Evolutionary conservation across 805 yeast species (phyloP), one percentile per base, ranked within the genome.

Genomic region (Saccharomycopsis sp.): DNA sequence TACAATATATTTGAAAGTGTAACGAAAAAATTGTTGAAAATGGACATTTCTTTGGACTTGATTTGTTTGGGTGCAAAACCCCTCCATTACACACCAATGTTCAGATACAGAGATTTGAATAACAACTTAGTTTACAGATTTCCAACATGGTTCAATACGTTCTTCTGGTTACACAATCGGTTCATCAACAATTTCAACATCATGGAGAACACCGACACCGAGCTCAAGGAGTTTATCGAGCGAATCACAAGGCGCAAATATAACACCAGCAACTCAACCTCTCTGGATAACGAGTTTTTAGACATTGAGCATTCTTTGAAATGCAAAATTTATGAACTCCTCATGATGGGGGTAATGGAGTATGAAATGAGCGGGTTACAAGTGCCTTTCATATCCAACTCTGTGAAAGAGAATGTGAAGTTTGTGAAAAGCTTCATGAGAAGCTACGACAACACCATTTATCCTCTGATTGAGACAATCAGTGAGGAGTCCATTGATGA

Each of bases 271-370:
- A 36, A 7, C 7, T 5, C 18, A 6, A 17, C 18, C 4, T 5
- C 19, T 23, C 8, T 16, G 23, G 38, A 27, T 21, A 40, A 43
- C 32, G 46, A 43, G 10, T 20, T 19, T 5, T 15, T 29, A 2
- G 21, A 31, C 20, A 10, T 22, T 10, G 15, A 32, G 9, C 16
- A 35, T 19, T 25, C 34, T 43, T 36, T 98, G 0, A 67, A 92
- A 26, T 87, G 96, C 59, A 86, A 85, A 52, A 88, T 92, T 38
- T 89, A 92, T 58, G 97, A 89, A 53, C 61, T 92, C 15, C 97
- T 92, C 57, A 92, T 92, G 96, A 89, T 89, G 94, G 97, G 97
- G 0, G 73, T 92, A 5, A 86, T 89, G 80, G 97, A 89, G 53
- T 85, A 84, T 52, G 96, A 92, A 53, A 65, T 78, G 43, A 75